phyloP scores from a whole-genome alignment of 345 rosid genomes.

The Aethionema arabicum region DNA sequence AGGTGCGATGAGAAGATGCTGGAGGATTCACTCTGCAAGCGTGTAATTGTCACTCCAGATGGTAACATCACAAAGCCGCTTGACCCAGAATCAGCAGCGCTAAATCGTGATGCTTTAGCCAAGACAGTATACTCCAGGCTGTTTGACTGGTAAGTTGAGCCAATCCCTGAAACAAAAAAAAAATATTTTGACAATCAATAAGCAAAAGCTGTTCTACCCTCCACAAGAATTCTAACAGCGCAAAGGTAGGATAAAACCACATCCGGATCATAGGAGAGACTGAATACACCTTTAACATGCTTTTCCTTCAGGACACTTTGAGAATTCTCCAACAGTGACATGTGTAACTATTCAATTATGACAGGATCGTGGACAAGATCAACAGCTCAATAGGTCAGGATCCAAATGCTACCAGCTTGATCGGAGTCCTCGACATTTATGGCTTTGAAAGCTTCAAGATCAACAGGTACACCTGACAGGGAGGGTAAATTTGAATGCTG shows the following conservation, averaged over 20 bases:
- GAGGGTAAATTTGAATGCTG: slow-evolving; percentile 17
- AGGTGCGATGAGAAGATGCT: slow-evolving; percentile 72
- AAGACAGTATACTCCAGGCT: slow-evolving; percentile 69
- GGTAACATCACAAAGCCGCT: slow-evolving; percentile 68
- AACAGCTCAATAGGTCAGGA: slow-evolving; percentile 75
- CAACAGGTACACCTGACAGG: slow-evolving; percentile 47
- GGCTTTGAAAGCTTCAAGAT: slow-evolving; percentile 79
- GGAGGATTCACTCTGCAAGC: slow-evolving; percentile 73
- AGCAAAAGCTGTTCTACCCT: slow-evolving; percentile 6
- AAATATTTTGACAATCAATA: not conserved
- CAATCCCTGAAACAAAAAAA: slow-evolving; percentile 6
- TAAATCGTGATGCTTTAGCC: slow-evolving; percentile 72
- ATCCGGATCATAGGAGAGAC: slow-evolving; percentile 11
- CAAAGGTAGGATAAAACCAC: not conserved
- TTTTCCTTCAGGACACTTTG: slow-evolving; percentile 10
- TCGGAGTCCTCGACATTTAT: slow-evolving; percentile 79
- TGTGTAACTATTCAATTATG: slow-evolving; percentile 27
- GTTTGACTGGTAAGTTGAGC: slow-evolving; percentile 60
- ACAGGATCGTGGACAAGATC: slow-evolving; percentile 76
- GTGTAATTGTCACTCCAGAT: slow-evolving; percentile 77
- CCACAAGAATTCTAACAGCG: not conserved
- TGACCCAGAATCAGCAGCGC: slow-evolving; percentile 58
- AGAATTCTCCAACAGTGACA: slow-evolving; percentile 13
- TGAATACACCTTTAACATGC: slow-evolving; percentile 6
- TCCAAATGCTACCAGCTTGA: slow-evolving; percentile 56